Evolutionary conservation across 1,284 basidiomycete species (phyloP).

Genomic region (Rhodotorula sp.): DNA sequence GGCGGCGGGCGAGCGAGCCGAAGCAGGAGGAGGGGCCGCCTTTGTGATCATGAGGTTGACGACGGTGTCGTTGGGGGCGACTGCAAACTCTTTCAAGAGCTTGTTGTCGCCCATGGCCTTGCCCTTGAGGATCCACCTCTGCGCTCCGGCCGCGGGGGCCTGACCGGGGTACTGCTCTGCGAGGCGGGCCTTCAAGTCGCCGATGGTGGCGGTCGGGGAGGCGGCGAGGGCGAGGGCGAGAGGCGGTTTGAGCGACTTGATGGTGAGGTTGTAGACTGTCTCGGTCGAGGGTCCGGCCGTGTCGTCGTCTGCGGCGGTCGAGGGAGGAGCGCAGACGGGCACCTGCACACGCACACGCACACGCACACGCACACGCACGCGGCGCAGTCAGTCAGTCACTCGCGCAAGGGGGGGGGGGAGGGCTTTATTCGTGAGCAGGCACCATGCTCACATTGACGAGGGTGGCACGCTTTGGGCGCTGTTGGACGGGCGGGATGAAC

Average conservation of each 20-base stretch:
- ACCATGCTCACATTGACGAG: slow-evolving; percentile 53
- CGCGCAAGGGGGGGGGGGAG: neutral
- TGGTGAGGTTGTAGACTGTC: slow-evolving; percentile 54
- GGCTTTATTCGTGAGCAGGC: neutral
- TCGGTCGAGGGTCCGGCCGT: neutral
- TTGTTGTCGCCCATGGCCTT: slow-evolving; percentile 84
- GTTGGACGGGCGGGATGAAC: slow-evolving; percentile 69
- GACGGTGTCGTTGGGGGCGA: slow-evolving; percentile 61
- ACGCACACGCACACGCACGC: too few species aligned
- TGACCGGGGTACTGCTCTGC: slow-evolving; percentile 53
- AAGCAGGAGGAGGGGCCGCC: slow-evolving; percentile 9
- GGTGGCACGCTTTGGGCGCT: slow-evolving; percentile 70
- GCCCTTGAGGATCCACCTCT: slow-evolving; percentile 83
- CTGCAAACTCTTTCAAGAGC: slow-evolving; percentile 79
- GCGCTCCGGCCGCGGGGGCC: slow-evolving; percentile 66
- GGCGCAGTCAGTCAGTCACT: too few species aligned
- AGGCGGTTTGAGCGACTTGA: slow-evolving; percentile 88
- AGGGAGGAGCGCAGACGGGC: slow-evolving; percentile 34
- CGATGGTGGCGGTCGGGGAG: slow-evolving; percentile 74
- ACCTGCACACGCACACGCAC: slow-evolving; percentile 19
- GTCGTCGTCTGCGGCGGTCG: slow-evolving; percentile 8
- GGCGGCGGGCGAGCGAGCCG: slow-evolving; percentile 5
- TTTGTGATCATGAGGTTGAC: slow-evolving; percentile 73
- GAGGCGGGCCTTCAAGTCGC: slow-evolving; percentile 69
- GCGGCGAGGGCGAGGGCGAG: slow-evolving; percentile 64